Evolutionary conservation across 805 yeast species (phyloP).

Genomic region (Lipomyces yamanashiensis): DNA sequence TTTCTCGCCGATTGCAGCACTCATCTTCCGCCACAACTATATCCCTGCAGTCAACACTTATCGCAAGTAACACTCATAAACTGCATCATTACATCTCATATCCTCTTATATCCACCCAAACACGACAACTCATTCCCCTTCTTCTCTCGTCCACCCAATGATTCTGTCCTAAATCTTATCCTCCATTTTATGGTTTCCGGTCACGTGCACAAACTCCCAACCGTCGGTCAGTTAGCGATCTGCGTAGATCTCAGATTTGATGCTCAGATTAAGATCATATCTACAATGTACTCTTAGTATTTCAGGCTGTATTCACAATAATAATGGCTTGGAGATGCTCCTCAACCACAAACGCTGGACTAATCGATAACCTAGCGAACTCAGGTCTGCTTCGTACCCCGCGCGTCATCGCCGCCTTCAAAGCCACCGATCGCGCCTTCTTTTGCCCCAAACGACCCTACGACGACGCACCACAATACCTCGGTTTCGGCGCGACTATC

Average conservation of each 20-base stretch:
- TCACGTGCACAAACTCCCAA: slow-evolving; percentile 12
- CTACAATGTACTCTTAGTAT: not conserved
- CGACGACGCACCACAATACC: slow-evolving; percentile 34
- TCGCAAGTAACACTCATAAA: too few relatives aligned
- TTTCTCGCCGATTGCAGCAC: too few relatives aligned
- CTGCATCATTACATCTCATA: too few relatives aligned
- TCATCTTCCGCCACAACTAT: too few relatives aligned
- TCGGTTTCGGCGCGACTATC: slow-evolving; percentile 36
- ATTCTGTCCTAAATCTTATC: too few relatives aligned
- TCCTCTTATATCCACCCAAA: too few relatives aligned
- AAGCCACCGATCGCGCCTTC: slow-evolving; percentile 32
- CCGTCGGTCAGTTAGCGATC: not conserved
- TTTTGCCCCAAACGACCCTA: slow-evolving; percentile 32
- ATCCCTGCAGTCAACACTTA: too few relatives aligned
- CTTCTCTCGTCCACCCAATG: too few relatives aligned
- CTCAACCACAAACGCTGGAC: slow-evolving; percentile 21
- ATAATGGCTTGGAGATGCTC: slow-evolving; percentile 34
- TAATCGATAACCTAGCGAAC: slow-evolving; percentile 25
- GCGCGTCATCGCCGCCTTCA: slow-evolving; percentile 26
- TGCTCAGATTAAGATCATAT: not conserved
- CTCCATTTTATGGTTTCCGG: too few relatives aligned
- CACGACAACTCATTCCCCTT: too few relatives aligned
- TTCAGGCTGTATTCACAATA: not conserved
- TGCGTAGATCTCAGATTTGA: not conserved
- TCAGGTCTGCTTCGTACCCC: slow-evolving; percentile 17